Evolutionary conservation across 495 filamentous ascomycete genomes (phyloP).

Genomic region (Chlorociboria aeruginascens): DNA sequence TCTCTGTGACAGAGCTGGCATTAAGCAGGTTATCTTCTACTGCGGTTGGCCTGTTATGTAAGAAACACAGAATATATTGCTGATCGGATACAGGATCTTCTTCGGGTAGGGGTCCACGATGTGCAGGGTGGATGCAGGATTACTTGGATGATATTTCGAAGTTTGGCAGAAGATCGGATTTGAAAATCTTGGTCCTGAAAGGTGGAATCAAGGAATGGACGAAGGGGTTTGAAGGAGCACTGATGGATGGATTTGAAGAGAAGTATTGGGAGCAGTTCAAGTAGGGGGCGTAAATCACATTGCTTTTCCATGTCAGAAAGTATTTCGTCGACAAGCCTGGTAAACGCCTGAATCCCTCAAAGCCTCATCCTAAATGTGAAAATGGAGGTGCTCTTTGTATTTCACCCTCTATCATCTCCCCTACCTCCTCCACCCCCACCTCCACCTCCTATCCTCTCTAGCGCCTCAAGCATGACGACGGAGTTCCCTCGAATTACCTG

Average conservation of each 20-base stretch:
- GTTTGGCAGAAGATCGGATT: constrained; percentile 35
- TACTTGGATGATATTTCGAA: constrained; percentile 38
- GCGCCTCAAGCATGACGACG: constrained; percentile 87
- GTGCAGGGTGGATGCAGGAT: constrained; percentile 57
- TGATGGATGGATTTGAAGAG: constrained; percentile 37
- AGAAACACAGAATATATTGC: not conserved
- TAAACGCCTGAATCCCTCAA: constrained; percentile 9
- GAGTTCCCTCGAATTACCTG: constrained; percentile 83
- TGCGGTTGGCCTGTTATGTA: constrained; percentile 39
- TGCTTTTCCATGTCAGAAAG: constrained; percentile 11
- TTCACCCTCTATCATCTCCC: constrained; percentile 16
- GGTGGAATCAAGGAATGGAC: constrained; percentile 61
- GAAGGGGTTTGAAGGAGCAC: constrained; percentile 27
- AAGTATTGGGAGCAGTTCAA: constrained; percentile 33
- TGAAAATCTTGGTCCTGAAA: constrained; percentile 35
- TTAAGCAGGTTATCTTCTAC: constrained; percentile 52
- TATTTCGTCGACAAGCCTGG: constrained; percentile 10
- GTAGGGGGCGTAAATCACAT: constrained; percentile 5
- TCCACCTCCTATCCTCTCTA: constrained; percentile 40
- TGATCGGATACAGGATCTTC: constrained; percentile 35
- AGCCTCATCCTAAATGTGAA: not conserved
- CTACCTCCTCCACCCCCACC: constrained; percentile 26
- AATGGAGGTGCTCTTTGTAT: not conserved
- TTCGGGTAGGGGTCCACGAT: constrained; percentile 46
- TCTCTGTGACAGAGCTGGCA: constrained; percentile 37